Percentiles rank a stretch among this genome's conserved stretches.
Evolutionary conservation across 176 grass and related monocot species (phyloP).

Genomic region (Leersia perrieri): DNA sequence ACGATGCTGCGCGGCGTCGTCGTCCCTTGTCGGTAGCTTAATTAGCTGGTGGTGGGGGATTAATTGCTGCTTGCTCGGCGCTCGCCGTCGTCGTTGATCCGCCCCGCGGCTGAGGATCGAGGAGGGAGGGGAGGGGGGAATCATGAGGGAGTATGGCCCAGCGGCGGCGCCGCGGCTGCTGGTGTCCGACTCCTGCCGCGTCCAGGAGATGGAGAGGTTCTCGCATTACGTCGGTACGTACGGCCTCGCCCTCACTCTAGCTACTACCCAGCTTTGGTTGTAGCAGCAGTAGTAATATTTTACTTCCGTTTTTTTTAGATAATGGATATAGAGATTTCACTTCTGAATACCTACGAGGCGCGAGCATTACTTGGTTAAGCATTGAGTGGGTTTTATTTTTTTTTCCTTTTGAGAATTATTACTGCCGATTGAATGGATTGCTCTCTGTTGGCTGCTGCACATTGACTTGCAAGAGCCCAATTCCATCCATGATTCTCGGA

Average conservation of each 20-base stretch:
- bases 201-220: conserved; percentile 78
- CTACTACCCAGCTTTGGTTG: neutral
- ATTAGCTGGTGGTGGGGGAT: neutral
- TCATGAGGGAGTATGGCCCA: conserved; percentile 47
- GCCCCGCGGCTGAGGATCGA: neutral
- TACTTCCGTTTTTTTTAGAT: neutral
- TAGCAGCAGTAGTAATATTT: neutral
- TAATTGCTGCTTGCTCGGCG: neutral
- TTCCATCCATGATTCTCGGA: neutral
- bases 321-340: too few relatives aligned
- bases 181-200: conserved; percentile 46
- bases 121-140: neutral
- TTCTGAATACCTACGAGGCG: too few relatives aligned
- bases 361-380: neutral
- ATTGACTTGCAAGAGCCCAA: neutral
- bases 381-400: neutral
- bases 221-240: conserved; percentile 87
- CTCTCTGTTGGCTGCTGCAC: neutral
- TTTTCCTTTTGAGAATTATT: neutral
- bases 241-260: neutral
- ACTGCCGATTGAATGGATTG: neutral
- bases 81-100: neutral
- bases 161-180: conserved; percentile 41
- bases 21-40: neutral
- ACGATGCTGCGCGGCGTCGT: neutral